Conservation (phyloP, 164 flowering plant species). For the Dillenia turbinata region DNA sequence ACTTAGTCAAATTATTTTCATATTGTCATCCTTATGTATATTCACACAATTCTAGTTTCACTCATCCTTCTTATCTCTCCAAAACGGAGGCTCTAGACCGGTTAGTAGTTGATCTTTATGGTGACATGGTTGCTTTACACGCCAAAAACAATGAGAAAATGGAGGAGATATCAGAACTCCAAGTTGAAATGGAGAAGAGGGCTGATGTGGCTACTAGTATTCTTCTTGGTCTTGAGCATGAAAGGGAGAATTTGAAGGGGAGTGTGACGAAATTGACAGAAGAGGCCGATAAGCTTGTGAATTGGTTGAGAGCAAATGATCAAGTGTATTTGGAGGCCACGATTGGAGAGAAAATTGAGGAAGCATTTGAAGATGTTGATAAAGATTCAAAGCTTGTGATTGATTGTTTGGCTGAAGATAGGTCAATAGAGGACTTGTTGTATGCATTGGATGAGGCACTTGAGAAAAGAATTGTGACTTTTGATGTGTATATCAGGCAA, state of each 20-base stretch:
- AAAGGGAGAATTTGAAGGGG: conserved; percentile 26
- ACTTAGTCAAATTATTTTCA: conserved; percentile 32
- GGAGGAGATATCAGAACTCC: conserved; percentile 23
- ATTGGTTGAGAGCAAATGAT: conserved; percentile 39
- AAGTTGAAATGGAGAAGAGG: conserved; percentile 24
- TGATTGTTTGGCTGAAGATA: conserved; percentile 30
- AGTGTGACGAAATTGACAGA: conserved; percentile 15
- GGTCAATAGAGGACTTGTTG: conserved; percentile 50
- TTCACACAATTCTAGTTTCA: background rate
- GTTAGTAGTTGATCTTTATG: conserved; percentile 27
- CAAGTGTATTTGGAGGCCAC: background rate
- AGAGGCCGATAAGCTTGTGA: conserved; percentile 27
- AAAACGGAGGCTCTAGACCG: conserved; percentile 45
- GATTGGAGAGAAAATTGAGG: conserved; percentile 12
- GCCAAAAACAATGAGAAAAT: conserved; percentile 25
- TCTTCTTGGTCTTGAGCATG: conserved; percentile 26
- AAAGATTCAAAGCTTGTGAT: conserved; percentile 20
- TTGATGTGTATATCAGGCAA: conserved; percentile 36
- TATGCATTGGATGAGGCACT: conserved; percentile 48
- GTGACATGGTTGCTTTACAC: conserved; percentile 26
- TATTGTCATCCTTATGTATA: conserved; percentile 36
- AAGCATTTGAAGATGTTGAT: conserved; percentile 35
- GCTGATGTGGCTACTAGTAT: conserved; percentile 9
- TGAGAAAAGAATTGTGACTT: conserved; percentile 24
- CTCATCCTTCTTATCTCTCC: conserved; percentile 29